phyloP scores from a whole-genome alignment of 2,329 filamentous ascomycete species.

The Fusarium bactridioides region DNA sequence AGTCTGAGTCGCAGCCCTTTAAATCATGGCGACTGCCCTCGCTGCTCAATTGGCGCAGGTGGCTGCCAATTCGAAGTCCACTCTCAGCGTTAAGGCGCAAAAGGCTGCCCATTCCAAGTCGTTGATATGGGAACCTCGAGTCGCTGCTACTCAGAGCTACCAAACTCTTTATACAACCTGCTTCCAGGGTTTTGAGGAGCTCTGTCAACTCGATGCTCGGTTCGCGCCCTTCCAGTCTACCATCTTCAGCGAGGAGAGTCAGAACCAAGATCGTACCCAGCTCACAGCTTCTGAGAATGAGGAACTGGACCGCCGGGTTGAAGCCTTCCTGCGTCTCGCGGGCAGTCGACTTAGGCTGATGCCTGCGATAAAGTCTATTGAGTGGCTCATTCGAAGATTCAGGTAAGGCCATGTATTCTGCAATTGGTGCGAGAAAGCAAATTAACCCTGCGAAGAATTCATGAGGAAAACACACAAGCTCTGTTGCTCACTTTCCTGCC shows the following conservation, averaged over 20 bases:
- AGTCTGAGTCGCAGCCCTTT: conserved; percentile 38
- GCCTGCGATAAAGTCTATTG: conserved; percentile 88
- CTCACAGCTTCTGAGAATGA: conserved; percentile 84
- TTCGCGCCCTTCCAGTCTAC: conserved; percentile 78
- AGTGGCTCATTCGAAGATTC: conserved; percentile 94
- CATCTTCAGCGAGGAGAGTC: conserved; percentile 94
- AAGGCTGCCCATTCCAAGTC: conserved; percentile 93
- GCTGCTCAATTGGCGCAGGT: conserved; percentile 94
- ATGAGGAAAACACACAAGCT: conserved; percentile 85
- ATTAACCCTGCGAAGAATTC: conserved; percentile 66
- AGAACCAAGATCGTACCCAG: conserved; percentile 84
- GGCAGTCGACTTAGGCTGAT: conserved; percentile 80
- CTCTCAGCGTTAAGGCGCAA: conserved; percentile 92
- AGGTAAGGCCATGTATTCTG: conserved; percentile 62
- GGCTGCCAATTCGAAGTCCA: conserved; percentile 86
- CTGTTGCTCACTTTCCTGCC: conserved; percentile 89
- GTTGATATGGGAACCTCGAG: conserved; percentile 86
- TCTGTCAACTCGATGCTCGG: conserved; percentile 84
- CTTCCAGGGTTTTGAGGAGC: conserved; percentile 86
- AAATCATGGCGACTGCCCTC: conserved; percentile 80
- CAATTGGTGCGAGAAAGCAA: neutral
- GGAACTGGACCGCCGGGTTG: conserved; percentile 78
- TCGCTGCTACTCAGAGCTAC: conserved; percentile 88
- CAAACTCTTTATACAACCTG: conserved; percentile 89
- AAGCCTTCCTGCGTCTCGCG: conserved; percentile 83